phyloP scores from a whole-genome alignment of 2,329 filamentous ascomycete genomes.

The Berkeleyomyces basicola region DNA sequence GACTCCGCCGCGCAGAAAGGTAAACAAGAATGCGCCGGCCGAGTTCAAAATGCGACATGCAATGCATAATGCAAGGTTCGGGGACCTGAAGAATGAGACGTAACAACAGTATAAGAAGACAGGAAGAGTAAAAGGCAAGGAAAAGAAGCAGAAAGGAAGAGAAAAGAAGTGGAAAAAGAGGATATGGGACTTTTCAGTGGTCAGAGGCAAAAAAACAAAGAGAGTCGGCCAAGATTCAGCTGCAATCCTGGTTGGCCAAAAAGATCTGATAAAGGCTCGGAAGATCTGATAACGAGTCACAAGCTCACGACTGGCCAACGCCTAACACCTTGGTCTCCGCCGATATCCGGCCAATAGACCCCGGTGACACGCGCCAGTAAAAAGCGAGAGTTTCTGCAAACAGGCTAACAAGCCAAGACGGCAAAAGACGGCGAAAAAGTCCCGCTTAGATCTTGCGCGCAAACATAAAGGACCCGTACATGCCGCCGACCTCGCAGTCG shows the following conservation, averaged over 20 bases:
- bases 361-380: too few species aligned
- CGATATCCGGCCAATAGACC: too few species aligned
- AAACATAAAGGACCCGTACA: constrained; percentile 65
- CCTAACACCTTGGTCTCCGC: too few species aligned
- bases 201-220: background rate
- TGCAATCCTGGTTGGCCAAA: background rate
- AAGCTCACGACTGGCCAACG: too few species aligned
- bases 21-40: background rate
- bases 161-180: background rate
- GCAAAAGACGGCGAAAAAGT: background rate
- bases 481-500: constrained; percentile 78
- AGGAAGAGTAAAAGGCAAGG: background rate
- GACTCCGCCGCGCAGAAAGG: background rate
- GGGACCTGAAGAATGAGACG: background rate
- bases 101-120: background rate
- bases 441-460: constrained; percentile 34
- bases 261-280: background rate
- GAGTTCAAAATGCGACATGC: background rate
- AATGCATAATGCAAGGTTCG: constrained; percentile 1
- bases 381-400: too few species aligned
- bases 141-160: background rate
- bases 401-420: constrained; percentile 1
- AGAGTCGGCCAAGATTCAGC: background rate
- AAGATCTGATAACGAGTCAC: background rate
- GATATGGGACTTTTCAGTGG: background rate